Conservation (phyloP, 2,329 filamentous ascomycete genomes). For the Didymella pomorum region DNA sequence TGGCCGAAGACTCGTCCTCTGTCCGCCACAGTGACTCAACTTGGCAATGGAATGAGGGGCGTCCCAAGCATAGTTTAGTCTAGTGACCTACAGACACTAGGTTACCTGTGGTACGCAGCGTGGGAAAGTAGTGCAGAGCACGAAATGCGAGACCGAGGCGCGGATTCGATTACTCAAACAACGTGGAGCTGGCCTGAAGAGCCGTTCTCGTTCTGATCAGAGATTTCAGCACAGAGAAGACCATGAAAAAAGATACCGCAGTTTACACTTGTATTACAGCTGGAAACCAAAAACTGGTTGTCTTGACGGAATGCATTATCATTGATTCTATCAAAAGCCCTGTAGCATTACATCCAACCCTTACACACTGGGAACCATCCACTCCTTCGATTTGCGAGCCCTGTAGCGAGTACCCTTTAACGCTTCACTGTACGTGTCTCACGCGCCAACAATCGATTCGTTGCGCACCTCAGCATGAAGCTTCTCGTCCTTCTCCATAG, state of each 20-base stretch:
- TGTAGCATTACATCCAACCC: background rate
- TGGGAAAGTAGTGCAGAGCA: too few relatives aligned
- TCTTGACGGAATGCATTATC: too few relatives aligned
- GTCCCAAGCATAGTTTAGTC: background rate
- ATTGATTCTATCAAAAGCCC: background rate
- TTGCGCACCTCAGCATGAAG: background rate
- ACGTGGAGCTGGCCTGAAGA: too few relatives aligned
- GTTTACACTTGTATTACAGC: too few relatives aligned
- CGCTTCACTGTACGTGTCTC: background rate
- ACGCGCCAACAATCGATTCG: background rate
- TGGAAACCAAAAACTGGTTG: background rate
- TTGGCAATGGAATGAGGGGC: background rate
- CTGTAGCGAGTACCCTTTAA: background rate
- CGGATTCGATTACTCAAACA: too few relatives aligned
- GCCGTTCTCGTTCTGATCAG: too few relatives aligned
- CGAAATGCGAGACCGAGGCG: too few relatives aligned
- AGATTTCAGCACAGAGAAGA: too few relatives aligned
- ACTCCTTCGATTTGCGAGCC: background rate
- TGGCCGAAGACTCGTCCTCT: background rate
- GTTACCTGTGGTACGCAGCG: too few relatives aligned
- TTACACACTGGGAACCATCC: background rate
- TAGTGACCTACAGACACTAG: too few relatives aligned
- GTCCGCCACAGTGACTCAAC: background rate
- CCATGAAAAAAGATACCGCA: too few relatives aligned
- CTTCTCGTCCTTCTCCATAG: conserved; percentile 36